These are phyloP conservation scores for Suhomyces anneliseae DNA, from an alignment of 1,139 yeast species.

Conservation along the genomic window DNA sequence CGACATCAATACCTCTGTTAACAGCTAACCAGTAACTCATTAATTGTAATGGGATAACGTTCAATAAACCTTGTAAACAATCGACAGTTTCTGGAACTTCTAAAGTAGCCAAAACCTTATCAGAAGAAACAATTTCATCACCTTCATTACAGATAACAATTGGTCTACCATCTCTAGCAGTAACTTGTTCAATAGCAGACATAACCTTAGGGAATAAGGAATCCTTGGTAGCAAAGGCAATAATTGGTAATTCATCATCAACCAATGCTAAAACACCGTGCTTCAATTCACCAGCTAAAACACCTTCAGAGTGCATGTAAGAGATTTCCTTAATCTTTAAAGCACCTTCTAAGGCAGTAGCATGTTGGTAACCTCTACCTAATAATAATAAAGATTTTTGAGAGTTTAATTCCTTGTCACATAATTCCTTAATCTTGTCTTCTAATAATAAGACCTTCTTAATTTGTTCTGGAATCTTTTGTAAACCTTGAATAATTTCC, in stretches of 20 bases:
- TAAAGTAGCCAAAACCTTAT: slow-evolving; percentile 63
- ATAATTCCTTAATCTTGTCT: slow-evolving; percentile 69
- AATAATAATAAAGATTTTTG: slow-evolving; percentile 86
- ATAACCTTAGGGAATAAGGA: slow-evolving; percentile 94
- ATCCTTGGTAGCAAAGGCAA: slow-evolving; percentile 97
- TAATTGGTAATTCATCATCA: slow-evolving; percentile 89
- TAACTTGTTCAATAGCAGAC: slow-evolving; percentile 95
- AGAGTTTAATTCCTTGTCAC: slow-evolving; percentile 67
- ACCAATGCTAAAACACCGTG: slow-evolving; percentile 98
- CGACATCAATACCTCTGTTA: slow-evolving; percentile 93
- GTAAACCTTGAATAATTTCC: slow-evolving; percentile 85
- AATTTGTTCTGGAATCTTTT: slow-evolving; percentile 83
- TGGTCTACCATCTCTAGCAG: slow-evolving; percentile 97
- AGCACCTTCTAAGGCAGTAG: slow-evolving; percentile 98
- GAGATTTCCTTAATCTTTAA: slow-evolving; percentile 97
- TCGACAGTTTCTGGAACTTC: slow-evolving; percentile 96
- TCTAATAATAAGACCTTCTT: slow-evolving; percentile 73
- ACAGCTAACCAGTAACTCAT: slow-evolving; percentile 98
- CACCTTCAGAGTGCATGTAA: slow-evolving; percentile 99
- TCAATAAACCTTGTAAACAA: slow-evolving; percentile 94
- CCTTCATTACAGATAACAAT: slow-evolving; percentile 91
- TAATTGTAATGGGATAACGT: slow-evolving; percentile 92
- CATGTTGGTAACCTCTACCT: slow-evolving; percentile 97
- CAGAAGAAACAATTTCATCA: slow-evolving; percentile 57
- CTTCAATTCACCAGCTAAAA: slow-evolving; percentile 96